phyloP scores from a whole-genome alignment of 75 land plant species.

The Selaginella tamariscina region DNA sequence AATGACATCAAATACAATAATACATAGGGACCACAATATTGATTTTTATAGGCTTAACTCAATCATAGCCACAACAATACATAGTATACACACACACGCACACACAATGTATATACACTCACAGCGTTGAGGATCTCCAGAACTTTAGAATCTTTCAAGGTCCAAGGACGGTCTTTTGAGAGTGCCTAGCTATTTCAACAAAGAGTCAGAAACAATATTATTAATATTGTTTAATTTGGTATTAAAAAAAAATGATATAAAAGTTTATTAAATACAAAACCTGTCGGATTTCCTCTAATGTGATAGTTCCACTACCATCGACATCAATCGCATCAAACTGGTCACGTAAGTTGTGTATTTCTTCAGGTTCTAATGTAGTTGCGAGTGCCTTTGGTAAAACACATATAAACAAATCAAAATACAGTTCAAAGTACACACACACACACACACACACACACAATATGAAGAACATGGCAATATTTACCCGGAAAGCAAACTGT shows the following conservation, averaged over 20 bases:
- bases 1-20: no score
- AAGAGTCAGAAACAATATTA: conserved; percentile 3
- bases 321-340: conserved; percentile 24
- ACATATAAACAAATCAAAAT: no score
- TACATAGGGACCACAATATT: neutral
- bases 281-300: conserved; percentile 27
- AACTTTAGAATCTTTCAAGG: conserved; percentile 16
- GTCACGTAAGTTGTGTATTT: conserved; percentile 18
- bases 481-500: conserved; percentile 26
- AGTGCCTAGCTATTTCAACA: conserved; percentile 17
- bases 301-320: conserved; percentile 24
- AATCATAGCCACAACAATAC: neutral
- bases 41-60: neutral
- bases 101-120: neutral
- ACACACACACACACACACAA: no score
- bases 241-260: neutral
- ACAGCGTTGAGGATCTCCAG: conserved; percentile 24
- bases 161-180: conserved; percentile 23
- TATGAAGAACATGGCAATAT: no score
- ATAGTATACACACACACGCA: neutral
- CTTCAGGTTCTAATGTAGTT: conserved; percentile 21
- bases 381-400: conserved; percentile 20
- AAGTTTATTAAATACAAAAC: neutral
- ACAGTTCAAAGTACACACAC: no score
- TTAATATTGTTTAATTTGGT: neutral